Conservation (phyloP, 495 filamentous ascomycete genomes). For the Entonaema liquescens region DNA sequence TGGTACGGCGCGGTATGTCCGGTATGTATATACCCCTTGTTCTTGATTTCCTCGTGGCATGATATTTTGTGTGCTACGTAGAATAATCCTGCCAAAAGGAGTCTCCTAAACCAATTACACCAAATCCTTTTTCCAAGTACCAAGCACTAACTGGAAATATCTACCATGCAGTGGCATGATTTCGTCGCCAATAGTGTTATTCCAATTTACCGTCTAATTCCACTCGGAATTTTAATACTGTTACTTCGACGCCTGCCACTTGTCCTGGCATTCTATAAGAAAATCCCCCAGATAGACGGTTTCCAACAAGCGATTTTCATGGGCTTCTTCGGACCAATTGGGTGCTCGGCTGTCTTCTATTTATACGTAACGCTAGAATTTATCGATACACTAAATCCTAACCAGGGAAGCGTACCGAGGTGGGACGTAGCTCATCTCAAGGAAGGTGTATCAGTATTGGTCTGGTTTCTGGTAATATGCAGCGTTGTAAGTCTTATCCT, state of each 20-base stretch:
- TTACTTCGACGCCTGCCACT: constrained; percentile 81
- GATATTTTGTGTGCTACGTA: neutral
- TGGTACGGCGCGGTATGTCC: constrained; percentile 93
- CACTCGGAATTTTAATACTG: constrained; percentile 81
- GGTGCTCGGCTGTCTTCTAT: constrained; percentile 93
- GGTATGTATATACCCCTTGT: constrained; percentile 16
- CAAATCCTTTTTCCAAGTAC: neutral
- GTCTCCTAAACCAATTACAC: neutral
- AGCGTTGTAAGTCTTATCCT: constrained; percentile 73
- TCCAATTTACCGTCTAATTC: constrained; percentile 79
- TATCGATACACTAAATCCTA: constrained; percentile 58
- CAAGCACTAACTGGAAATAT: constrained; percentile 9
- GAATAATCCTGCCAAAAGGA: neutral
- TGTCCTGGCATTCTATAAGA: constrained; percentile 75
- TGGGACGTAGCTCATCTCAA: constrained; percentile 70
- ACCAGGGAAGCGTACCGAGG: constrained; percentile 66
- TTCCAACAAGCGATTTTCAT: constrained; percentile 79
- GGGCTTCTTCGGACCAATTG: constrained; percentile 94
- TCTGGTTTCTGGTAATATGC: constrained; percentile 88
- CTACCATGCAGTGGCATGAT: constrained; percentile 61
- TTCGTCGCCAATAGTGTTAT: constrained; percentile 76
- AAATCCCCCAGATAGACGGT: constrained; percentile 75
- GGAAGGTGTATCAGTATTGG: constrained; percentile 73
- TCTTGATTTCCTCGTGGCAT: neutral
- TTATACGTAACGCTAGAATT: constrained; percentile 82